Percentiles rank a stretch among this genome's conserved stretches.
Conservation (phyloP, 2,329 filamentous ascomycete genomes). For the Colletotrichum filicis region DNA sequence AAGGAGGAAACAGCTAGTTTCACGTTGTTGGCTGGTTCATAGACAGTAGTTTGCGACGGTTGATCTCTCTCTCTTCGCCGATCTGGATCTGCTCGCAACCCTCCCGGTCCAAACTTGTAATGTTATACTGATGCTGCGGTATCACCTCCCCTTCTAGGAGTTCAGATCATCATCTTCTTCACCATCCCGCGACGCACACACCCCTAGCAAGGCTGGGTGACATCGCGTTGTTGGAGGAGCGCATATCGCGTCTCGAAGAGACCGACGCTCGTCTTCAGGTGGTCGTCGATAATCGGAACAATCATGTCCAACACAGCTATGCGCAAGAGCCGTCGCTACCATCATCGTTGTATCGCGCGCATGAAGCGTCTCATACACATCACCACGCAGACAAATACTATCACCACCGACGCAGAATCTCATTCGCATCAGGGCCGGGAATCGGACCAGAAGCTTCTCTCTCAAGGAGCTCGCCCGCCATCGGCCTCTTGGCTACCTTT, state of each 20-base stretch:
- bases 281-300: neutral
- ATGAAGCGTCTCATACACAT: neutral
- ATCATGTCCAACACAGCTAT: constrained; percentile 20
- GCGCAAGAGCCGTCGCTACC: neutral
- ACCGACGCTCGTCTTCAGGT: neutral
- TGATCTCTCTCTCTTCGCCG: neutral
- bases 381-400: neutral
- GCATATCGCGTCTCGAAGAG: constrained; percentile 13
- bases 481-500: neutral
- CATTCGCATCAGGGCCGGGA: neutral
- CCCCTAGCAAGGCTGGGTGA: constrained; percentile 2
- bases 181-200: neutral
- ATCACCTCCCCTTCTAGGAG: constrained; percentile 27
- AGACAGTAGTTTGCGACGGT: neutral
- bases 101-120: too few relatives aligned
- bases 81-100: neutral
- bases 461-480: neutral
- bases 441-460: neutral
- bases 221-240: neutral
- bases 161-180: constrained; percentile 35
- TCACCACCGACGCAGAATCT: neutral
- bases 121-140: neutral
- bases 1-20: constrained; percentile 2
- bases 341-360: neutral
- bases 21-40: neutral